Conservation (phyloP, 1,284 basidiomycete species). For the Sporisorium scitamineum region DNA sequence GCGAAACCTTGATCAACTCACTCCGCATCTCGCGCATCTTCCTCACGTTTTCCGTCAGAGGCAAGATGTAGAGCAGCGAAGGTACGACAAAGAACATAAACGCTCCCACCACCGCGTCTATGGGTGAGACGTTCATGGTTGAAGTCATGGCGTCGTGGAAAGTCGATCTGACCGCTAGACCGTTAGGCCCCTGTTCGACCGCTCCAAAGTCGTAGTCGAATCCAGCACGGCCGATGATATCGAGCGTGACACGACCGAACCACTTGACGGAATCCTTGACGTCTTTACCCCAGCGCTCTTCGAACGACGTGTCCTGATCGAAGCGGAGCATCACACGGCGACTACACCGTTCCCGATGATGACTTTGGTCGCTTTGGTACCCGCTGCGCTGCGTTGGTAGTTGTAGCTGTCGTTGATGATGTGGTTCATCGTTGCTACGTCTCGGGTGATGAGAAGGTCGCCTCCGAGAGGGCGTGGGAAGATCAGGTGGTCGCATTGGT, state of each 20-base stretch:
- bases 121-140: conserved; percentile 44
- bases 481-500: conserved; percentile 31
- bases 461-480: conserved; percentile 43
- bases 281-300: conserved; percentile 31
- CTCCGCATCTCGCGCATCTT: conserved; percentile 50
- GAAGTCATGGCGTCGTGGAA: conserved; percentile 55
- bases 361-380: conserved; percentile 50
- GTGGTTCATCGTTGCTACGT: conserved; percentile 46
- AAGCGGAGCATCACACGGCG: conserved; percentile 41
- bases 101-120: conserved; percentile 47
- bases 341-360: conserved; percentile 51
- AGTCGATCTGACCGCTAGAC: conserved; percentile 36
- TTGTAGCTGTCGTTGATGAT: conserved; percentile 47
- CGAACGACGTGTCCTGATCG: conserved; percentile 38
- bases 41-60: conserved; percentile 43
- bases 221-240: conserved; percentile 51
- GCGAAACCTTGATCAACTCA: conserved; percentile 41
- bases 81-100: conserved; percentile 55
- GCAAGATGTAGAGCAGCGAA: conserved; percentile 46
- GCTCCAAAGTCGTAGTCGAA: conserved; percentile 57
- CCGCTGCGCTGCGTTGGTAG: conserved; percentile 34
- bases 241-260: conserved; percentile 50
- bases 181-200: conserved; percentile 49
- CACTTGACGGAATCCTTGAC: conserved; percentile 43
- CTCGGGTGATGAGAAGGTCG: conserved; percentile 45